phyloP scores from a whole-genome alignment of 73 alveolate genomes.

The Paramecium pentaurelia region DNA sequence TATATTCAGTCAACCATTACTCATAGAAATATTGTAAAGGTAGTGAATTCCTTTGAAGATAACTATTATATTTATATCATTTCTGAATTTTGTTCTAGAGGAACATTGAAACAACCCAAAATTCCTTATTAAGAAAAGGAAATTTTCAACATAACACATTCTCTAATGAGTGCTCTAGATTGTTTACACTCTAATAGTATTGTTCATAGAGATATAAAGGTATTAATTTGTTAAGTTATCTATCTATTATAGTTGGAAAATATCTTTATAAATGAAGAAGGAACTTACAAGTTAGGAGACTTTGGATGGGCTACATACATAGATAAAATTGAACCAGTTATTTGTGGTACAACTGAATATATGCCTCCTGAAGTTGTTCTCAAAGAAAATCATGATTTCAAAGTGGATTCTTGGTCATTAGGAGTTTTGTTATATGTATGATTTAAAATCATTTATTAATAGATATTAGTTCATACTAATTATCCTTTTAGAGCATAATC shows the following conservation, averaged over 20 bases:
- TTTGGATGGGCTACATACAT: slow-evolving; percentile 21
- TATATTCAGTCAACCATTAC: background rate
- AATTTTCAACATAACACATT: background rate
- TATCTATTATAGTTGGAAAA: background rate
- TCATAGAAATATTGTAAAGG: slow-evolving; percentile 19
- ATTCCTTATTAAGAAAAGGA: background rate
- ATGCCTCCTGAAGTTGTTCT: slow-evolving; percentile 91
- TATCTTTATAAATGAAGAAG: background rate
- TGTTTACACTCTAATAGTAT: background rate
- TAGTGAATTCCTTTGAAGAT: background rate
- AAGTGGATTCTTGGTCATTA: slow-evolving; percentile 83
- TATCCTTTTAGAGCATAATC: background rate
- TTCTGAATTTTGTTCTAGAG: slow-evolving; percentile 1
- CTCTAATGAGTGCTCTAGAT: background rate
- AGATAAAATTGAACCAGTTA: background rate
- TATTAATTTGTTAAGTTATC: background rate
- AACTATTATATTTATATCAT: background rate
- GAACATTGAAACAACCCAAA: background rate
- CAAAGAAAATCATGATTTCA: slow-evolving; percentile 69
- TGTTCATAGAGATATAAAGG: slow-evolving; percentile 19
- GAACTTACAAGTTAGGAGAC: background rate
- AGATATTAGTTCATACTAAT: background rate
- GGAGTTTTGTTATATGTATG: slow-evolving; percentile 75
- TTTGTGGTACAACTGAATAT: slow-evolving; percentile 81
- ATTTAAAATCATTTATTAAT: too few species aligned